Evolutionary conservation across 768 basidiomycete species (phyloP).

Genomic region (Leccinellum rugosiceps): DNA sequence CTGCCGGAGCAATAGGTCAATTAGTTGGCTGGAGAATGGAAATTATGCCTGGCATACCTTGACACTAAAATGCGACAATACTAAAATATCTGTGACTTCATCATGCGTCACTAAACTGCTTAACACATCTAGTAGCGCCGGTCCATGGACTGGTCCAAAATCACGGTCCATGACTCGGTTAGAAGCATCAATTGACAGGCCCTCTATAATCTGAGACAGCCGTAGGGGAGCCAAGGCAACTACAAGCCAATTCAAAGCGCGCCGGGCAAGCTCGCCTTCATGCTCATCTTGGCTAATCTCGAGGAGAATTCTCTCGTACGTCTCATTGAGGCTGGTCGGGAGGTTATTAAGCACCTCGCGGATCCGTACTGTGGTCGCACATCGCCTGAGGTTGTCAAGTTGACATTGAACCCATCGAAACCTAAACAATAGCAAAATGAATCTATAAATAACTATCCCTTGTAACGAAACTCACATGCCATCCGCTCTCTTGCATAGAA

Average conservation of each 20-base stretch:
- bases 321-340: constrained; percentile 3
- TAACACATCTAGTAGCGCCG: neutral
- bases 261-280: neutral
- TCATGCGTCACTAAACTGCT: neutral
- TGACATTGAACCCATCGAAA: constrained; percentile 19
- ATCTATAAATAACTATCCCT: too few relatives aligned
- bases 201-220: constrained; percentile 7
- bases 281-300: neutral
- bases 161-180: neutral
- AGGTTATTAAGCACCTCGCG: constrained; percentile 3
- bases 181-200: neutral
- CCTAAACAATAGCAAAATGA: neutral
- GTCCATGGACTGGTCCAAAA: neutral
- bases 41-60: neutral
- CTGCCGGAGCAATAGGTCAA: neutral
- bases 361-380: neutral
- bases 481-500: constrained; percentile 1
- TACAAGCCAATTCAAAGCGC: constrained; percentile 10
- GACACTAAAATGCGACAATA: neutral
- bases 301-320: constrained; percentile 3
- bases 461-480: constrained; percentile 3
- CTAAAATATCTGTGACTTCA: neutral
- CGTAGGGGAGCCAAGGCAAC: constrained; percentile 3
- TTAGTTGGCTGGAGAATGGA: neutral
- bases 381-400: neutral